Evolutionary conservation across 139 green algal genomes (phyloP), one percentile per base, ranked within the genome.

Genomic region (Chlorella ohadii): DNA sequence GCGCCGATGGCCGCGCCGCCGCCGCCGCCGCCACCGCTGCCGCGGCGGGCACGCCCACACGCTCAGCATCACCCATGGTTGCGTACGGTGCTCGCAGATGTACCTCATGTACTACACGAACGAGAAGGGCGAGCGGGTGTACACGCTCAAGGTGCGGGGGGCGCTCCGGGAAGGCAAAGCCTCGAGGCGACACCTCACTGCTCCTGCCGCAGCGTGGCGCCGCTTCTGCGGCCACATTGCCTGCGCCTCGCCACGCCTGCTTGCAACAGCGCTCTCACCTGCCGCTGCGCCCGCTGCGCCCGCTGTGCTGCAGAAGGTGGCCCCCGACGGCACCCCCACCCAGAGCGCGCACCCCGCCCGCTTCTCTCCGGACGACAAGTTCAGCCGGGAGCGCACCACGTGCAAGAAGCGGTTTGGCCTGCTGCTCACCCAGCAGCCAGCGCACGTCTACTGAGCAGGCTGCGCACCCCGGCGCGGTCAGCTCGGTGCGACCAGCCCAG

Each of bases 331-430:
- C 72, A 95, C 81, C 28, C 93, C 95, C 33, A 98, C 95, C 31
- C 90, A 92, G 61, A 96, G 92, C 9, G 96, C 95, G 0, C 95
- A 98, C 87, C 95, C 97, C 33, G 97, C 97, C 0, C 93, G 96
- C 59, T 99, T 99, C 90, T 98, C 94, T 0, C 97, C 97, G 1
- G 97, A 99, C 67, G 97, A 99, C 90, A 99, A 99, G 91, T 98
- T 99, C 87, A 97, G 92, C 2, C 92, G 96, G 33, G 95, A 99
- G 89, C 90, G 97, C 22, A 87, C 98, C 4, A 96, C 93, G 2
- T 92, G 87, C 77, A 99, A 99, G 90, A 96, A 95, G 90, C 92
- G 97, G 19, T 99, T 99, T 72, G 85, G 87, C 31, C 81, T 99
- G n/a, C 91, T 99, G 73, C 97, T 94, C 4, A 99, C 96, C 2